A percentile compares a stretch with the other conserved stretches of the same genome.
Evolutionary conservation across 1,139 yeast genomes (phyloP).

Genomic region (Debaryomyces sp.): DNA sequence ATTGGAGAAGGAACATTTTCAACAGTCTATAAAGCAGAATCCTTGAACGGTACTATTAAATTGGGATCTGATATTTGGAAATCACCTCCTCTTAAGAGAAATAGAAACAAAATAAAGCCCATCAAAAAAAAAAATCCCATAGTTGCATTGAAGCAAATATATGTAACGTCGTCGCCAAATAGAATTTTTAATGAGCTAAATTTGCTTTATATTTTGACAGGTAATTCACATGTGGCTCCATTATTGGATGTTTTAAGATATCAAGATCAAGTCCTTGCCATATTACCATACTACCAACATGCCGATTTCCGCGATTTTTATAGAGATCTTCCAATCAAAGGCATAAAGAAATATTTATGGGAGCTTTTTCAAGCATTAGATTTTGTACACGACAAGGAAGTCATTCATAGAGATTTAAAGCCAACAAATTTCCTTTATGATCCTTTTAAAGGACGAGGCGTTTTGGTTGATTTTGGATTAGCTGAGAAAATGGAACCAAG

Average conservation of each 20-base stretch:
- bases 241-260: constrained; percentile 82
- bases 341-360: constrained; percentile 78
- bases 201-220: constrained; percentile 66
- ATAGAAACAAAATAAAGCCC: constrained; percentile 13
- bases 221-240: constrained; percentile 82
- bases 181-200: constrained; percentile 87
- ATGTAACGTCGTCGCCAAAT: constrained; percentile 92
- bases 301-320: constrained; percentile 88
- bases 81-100: constrained; percentile 45
- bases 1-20: constrained; percentile 97
- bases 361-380: constrained; percentile 77
- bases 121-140: constrained; percentile 44
- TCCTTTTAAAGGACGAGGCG: constrained; percentile 75
- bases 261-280: constrained; percentile 92
- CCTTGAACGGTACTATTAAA: constrained; percentile 49
- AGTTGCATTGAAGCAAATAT: constrained; percentile 91
- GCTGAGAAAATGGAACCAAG: constrained; percentile 56
- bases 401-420: constrained; percentile 87
- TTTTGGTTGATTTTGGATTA: constrained; percentile 88
- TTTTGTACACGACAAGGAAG: constrained; percentile 73
- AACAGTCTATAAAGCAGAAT: constrained; percentile 87
- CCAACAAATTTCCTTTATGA: constrained; percentile 88
- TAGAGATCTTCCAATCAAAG: constrained; percentile 74
- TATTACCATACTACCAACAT: constrained; percentile 88
- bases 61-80: constrained; percentile 48